Base-by-base conservation (phyloP, 2,329 filamentous ascomycete species). In the Coniella vitis region DNA sequence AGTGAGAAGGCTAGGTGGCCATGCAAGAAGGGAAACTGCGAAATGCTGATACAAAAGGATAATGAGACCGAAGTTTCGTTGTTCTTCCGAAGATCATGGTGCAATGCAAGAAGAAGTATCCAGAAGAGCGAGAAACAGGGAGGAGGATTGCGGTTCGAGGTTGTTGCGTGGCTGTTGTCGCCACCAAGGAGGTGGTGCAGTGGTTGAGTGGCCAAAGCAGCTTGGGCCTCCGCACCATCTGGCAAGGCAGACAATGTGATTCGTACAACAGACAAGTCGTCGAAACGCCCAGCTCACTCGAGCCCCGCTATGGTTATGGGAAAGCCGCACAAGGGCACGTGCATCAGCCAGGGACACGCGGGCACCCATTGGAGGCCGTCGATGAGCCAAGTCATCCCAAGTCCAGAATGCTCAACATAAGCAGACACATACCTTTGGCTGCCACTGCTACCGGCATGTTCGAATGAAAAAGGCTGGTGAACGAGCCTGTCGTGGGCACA, bases 361-460 rank as follows among this genome's bases (percentile, higher is more conserved):
- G 19, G 43, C 16, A 31, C 17, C 43, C 39, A 29, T 21, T 31
- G 37, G 22, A 38, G 47, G 22, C 29, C 39, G 46, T 43, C 38
- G 41, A 22, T 29, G 25, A 29, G 25, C 25, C 25, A 10, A 29
- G 19, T 45, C n/a, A n/a, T n/a, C n/a, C n/a, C n/a, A n/a, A n/a
- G n/a, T n/a, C n/a, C n/a, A n/a, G n/a, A n/a, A n/a, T n/a, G n/a
- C n/a, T n/a, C n/a, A n/a, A n/a, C n/a, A n/a, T n/a, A n/a, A n/a
- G n/a, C n/a, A n/a, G n/a, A n/a, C n/a, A 53, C 66, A 61, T 54
- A 69, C 66, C 65, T 60, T 69, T 67, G 54, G 64, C 65, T 43
- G 59, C 60, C 51, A 69, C 42, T 38, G 65, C 62, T 35, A 65
- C 47, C 52, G 66, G 64, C 66, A 69, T 69, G 34, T n/a, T n/a